These are phyloP conservation scores for Barnettozyma hawaiiensis DNA, from an alignment of 1,139 yeast genomes.

Conservation along the genomic window DNA sequence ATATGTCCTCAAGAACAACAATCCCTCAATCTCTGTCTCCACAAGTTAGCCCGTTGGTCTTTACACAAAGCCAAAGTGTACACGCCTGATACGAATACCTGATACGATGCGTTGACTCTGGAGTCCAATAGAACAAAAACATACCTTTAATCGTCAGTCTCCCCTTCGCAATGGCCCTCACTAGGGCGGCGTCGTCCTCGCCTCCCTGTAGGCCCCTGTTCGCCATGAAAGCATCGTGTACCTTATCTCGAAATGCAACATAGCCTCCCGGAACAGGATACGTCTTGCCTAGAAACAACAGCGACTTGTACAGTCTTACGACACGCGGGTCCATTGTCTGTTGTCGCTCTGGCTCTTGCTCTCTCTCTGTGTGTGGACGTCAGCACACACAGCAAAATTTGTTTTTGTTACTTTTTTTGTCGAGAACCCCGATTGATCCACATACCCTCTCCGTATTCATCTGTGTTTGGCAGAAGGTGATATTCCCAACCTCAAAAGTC, in stretches of 20 bases:
- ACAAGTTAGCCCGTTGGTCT: not conserved
- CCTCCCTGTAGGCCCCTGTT: not conserved
- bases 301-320: not conserved
- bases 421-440: too few species aligned
- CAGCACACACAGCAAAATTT: too few species aligned
- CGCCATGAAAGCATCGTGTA: slow-evolving; percentile 1
- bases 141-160: not conserved
- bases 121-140: too few species aligned
- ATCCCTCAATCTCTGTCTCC: slow-evolving; percentile 27
- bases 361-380: not conserved
- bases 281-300: not conserved
- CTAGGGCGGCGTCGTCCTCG: not conserved
- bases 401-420: too few species aligned
- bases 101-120: too few species aligned
- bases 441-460: too few species aligned
- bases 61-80: not conserved
- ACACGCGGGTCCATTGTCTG: not conserved
- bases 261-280: slow-evolving; percentile 3
- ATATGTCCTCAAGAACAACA: slow-evolving; percentile 31
- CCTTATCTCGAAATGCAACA: not conserved
- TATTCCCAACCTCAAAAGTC: too few species aligned
- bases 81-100: too few species aligned
- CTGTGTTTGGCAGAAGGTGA: too few species aligned
- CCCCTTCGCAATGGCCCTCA: not conserved
- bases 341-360: too few species aligned